A percentile compares a stretch with the other conserved stretches of the same genome.
These are phyloP conservation scores for Pseudomicrostroma phylloplanum DNA, from an alignment of 1,284 basidiomycete species.

Conservation along the genomic window DNA sequence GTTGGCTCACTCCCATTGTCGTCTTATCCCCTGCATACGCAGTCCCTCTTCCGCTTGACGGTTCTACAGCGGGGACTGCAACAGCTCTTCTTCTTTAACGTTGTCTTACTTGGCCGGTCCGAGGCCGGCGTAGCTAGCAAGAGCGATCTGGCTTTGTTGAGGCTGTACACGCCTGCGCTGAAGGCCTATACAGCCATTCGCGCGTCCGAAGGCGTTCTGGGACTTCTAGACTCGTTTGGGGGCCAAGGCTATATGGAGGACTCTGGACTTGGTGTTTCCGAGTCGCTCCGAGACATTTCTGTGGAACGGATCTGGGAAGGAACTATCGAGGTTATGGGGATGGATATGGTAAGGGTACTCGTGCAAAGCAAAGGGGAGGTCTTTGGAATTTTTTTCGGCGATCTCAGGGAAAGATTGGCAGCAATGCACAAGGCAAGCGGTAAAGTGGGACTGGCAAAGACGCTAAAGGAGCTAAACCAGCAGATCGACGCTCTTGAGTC, in stretches of 20 bases:
- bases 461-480: too few relatives aligned
- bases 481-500: too few relatives aligned
- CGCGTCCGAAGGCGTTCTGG: constrained; percentile 62
- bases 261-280: constrained; percentile 52
- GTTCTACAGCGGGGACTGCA: constrained; percentile 35
- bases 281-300: constrained; percentile 60
- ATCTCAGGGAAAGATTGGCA: constrained; percentile 24
- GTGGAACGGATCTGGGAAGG: constrained; percentile 79
- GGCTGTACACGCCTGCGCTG: constrained; percentile 64
- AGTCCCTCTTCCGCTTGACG: constrained; percentile 60
- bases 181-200: constrained; percentile 69
- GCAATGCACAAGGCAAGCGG: too few relatives aligned
- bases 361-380: constrained; percentile 53
- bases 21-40: constrained; percentile 56
- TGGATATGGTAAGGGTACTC: constrained; percentile 62
- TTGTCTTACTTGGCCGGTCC: constrained; percentile 62
- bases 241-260: constrained; percentile 80
- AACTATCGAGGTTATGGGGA: constrained; percentile 58
- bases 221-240: constrained; percentile 68
- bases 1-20: constrained; percentile 55
- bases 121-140: constrained; percentile 58
- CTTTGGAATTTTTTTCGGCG: constrained; percentile 51
- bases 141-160: constrained; percentile 58
- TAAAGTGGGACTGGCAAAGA: too few relatives aligned
- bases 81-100: constrained; percentile 58